These are phyloP conservation scores for Pseudocercospora macadamiae DNA, from an alignment of 2,329 filamentous ascomycete genomes.

Conservation along the genomic window DNA sequence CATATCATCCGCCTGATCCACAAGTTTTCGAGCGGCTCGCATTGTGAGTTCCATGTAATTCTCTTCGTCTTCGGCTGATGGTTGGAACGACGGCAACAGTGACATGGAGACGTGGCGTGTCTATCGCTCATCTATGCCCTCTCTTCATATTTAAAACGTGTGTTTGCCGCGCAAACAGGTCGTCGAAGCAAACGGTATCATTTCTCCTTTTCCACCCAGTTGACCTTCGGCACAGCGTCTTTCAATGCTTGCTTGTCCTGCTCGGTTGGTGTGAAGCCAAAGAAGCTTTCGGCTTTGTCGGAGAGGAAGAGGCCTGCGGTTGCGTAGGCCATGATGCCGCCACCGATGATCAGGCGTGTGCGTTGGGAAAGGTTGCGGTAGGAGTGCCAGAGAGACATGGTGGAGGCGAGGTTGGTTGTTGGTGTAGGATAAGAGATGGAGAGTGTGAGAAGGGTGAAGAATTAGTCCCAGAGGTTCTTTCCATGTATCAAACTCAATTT, in stretches of 20 bases:
- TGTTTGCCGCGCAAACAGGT: neutral
- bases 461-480: too few species aligned
- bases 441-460: neutral
- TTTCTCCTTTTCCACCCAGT: conserved; percentile 57
- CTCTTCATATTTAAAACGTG: neutral
- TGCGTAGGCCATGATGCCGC: conserved; percentile 77
- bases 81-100: too few species aligned
- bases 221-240: conserved; percentile 64
- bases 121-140: neutral
- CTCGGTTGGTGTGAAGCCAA: conserved; percentile 73
- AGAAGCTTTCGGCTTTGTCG: conserved; percentile 71
- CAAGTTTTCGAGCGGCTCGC: too few species aligned
- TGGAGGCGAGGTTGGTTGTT: neutral
- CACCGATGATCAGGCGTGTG: conserved; percentile 71
- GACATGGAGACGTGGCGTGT: too few species aligned
- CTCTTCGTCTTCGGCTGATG: too few species aligned
- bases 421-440: neutral
- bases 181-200: conserved; percentile 11
- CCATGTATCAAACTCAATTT: too few species aligned
- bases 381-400: conserved; percentile 36
- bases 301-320: conserved; percentile 71
- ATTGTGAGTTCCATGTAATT: too few species aligned
- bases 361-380: conserved; percentile 73
- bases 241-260: conserved; percentile 71
- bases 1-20: too few species aligned